phyloP scores from a whole-genome alignment of 345 rosid genomes.

The Citrus glauca region DNA sequence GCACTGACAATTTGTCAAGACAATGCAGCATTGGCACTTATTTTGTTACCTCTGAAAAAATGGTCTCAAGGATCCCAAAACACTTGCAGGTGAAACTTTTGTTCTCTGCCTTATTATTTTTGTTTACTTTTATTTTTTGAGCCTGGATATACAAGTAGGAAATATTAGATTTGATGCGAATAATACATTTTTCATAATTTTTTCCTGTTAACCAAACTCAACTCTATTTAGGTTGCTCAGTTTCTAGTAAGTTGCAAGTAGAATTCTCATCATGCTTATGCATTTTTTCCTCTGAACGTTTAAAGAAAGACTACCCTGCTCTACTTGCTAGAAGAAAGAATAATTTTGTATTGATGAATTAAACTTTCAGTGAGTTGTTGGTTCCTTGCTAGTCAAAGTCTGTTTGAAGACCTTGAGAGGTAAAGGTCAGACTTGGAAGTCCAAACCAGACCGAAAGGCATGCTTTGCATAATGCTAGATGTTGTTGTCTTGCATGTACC shows the following conservation, averaged over 20 bases:
- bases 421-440: not conserved
- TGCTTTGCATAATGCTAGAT: not conserved
- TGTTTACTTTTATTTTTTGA: not conserved
- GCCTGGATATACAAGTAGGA: not conserved
- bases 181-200: not conserved
- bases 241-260: not conserved
- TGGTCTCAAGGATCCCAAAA: slow-evolving; percentile 61
- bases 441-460: not conserved
- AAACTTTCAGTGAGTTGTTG: not conserved
- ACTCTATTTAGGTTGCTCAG: not conserved
- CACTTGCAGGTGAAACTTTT: slow-evolving; percentile 48
- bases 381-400: not conserved
- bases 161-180: not conserved
- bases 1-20: slow-evolving; percentile 77
- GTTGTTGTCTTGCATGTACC: not conserved
- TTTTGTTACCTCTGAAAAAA: slow-evolving; percentile 67
- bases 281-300: not conserved
- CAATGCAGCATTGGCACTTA: slow-evolving; percentile 53
- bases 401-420: not conserved
- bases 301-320: not conserved
- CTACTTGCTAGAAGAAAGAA: not conserved
- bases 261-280: not conserved
- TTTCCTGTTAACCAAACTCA: not conserved
- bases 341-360: not conserved
- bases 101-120: not conserved